A percentile compares a stretch with the other conserved stretches of the same genome.
These are phyloP conservation scores for Suhomyces tanzawaensis DNA, from an alignment of 805 yeast genomes.

Conservation along the genomic window DNA sequence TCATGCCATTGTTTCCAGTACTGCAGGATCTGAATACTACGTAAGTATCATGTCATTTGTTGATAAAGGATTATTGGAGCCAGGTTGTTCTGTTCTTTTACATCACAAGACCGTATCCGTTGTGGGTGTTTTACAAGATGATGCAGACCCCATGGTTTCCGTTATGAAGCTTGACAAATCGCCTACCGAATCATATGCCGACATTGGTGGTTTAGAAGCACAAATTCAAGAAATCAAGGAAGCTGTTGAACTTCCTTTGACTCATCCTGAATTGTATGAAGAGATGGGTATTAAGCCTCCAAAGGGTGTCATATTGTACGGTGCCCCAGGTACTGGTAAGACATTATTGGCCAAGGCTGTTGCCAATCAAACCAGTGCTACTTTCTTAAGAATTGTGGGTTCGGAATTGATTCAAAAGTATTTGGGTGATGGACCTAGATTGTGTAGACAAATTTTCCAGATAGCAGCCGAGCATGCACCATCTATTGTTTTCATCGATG, in stretches of 20 bases:
- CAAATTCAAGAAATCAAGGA: constrained; percentile 98
- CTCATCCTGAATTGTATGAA: constrained; percentile 95
- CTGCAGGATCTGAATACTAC: constrained; percentile 96
- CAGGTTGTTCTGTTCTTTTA: constrained; percentile 92
- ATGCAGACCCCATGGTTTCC: constrained; percentile 95
- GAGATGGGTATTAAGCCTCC: constrained; percentile 99
- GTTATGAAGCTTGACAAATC: constrained; percentile 98
- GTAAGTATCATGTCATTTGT: constrained; percentile 95
- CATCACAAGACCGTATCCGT: constrained; percentile 95
- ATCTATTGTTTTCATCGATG: constrained; percentile 97
- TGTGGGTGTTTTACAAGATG: constrained; percentile 98
- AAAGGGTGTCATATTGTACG: constrained; percentile 94
- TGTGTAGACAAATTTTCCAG: constrained; percentile 91
- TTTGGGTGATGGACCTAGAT: constrained; percentile 95
- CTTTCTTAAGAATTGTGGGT: constrained; percentile 94
- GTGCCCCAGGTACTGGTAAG: constrained; percentile 98
- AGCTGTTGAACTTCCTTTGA: constrained; percentile 91
- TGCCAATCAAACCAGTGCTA: constrained; percentile 96
- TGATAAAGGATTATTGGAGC: constrained; percentile 92
- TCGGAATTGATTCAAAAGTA: constrained; percentile 96
- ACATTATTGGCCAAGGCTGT: constrained; percentile 95
- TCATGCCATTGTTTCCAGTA: constrained; percentile 95
- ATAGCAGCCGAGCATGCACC: constrained; percentile 98
- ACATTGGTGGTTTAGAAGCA: constrained; percentile 92
- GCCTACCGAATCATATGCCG: constrained; percentile 95